A percentile compares a stretch with the other conserved stretches of the same genome.
These are phyloP conservation scores for Colletotrichum cordylinicola DNA, from an alignment of 2,329 filamentous ascomycete species.

Conservation along the genomic window DNA sequence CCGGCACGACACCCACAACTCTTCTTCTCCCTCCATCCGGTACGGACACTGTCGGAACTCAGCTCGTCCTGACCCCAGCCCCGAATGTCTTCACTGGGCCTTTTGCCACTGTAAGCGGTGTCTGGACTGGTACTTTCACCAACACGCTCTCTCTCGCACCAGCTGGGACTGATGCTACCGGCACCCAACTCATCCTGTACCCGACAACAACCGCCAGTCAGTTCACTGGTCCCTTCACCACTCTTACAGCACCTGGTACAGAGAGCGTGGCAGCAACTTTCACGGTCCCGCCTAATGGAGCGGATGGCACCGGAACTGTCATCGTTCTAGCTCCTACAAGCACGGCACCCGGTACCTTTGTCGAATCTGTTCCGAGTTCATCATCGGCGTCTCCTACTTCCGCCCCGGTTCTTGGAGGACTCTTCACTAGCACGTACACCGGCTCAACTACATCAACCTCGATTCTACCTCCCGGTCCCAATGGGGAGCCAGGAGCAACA, in stretches of 20 bases:
- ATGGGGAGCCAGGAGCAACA: neutral
- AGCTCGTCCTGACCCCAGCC: neutral
- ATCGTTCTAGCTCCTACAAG: neutral
- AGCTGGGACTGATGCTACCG: neutral
- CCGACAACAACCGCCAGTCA: neutral
- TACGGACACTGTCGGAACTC: neutral
- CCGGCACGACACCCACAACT: neutral
- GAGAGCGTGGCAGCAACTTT: neutral
- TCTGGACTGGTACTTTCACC: neutral
- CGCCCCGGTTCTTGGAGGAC: neutral
- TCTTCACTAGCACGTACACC: neutral
- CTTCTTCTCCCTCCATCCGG: neutral
- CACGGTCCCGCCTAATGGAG: neutral
- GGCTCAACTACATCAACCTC: neutral
- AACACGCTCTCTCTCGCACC: neutral
- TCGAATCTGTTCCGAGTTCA: neutral
- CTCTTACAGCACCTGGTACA: neutral
- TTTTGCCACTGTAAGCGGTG: neutral
- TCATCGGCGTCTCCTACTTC: neutral
- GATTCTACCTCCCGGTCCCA: neutral
- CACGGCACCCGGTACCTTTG: neutral
- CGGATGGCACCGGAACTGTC: neutral
- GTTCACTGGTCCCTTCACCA: neutral
- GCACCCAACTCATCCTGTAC: neutral
- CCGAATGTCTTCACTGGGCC: neutral